A percentile compares a stretch with the other conserved stretches of the same genome.
Conservation (phyloP, 1,139 yeast species). For the Candida sanyaensis region DNA sequence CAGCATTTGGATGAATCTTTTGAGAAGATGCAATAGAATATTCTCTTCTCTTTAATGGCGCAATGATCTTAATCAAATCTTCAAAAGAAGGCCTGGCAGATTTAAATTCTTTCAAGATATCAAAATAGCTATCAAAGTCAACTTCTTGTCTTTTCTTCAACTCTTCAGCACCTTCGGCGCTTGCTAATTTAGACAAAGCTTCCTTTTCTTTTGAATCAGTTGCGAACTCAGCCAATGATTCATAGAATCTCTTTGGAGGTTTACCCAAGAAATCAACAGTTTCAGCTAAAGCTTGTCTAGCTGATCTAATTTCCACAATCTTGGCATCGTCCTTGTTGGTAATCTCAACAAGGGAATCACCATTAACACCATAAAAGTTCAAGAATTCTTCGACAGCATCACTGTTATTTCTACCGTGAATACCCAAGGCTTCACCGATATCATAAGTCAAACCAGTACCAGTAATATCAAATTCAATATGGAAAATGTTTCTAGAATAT, state of each 20-base stretch:
- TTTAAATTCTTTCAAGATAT: slow-evolving; percentile 75
- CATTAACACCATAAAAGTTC: slow-evolving; percentile 67
- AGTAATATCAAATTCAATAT: slow-evolving; percentile 87
- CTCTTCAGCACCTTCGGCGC: slow-evolving; percentile 83
- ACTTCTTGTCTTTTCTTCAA: slow-evolving; percentile 86
- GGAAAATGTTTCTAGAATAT: slow-evolving; percentile 95
- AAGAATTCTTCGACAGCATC: slow-evolving; percentile 70
- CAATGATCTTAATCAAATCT: slow-evolving; percentile 70
- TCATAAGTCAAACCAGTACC: slow-evolving; percentile 91
- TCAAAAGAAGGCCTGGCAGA: slow-evolving; percentile 81
- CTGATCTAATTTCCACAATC: slow-evolving; percentile 71
- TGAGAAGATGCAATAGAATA: slow-evolving; percentile 99
- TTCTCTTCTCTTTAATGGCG: slow-evolving; percentile 95
- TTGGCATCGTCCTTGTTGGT: slow-evolving; percentile 68
- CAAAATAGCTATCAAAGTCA: slow-evolving; percentile 79
- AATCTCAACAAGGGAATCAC: slow-evolving; percentile 66
- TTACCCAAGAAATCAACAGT: slow-evolving; percentile 89
- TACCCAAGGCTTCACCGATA: slow-evolving; percentile 96
- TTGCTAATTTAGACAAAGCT: slow-evolving; percentile 60
- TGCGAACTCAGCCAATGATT: slow-evolving; percentile 74
- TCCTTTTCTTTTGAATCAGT: slow-evolving; percentile 67
- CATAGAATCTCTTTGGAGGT: slow-evolving; percentile 95
- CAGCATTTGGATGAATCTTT: slow-evolving; percentile 85
- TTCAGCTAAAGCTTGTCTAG: slow-evolving; percentile 77
- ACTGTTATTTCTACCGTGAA: slow-evolving; percentile 83